These are phyloP conservation scores for Fusarium buxicola DNA, from an alignment of 2,329 filamentous ascomycete species.

Conservation along the genomic window DNA sequence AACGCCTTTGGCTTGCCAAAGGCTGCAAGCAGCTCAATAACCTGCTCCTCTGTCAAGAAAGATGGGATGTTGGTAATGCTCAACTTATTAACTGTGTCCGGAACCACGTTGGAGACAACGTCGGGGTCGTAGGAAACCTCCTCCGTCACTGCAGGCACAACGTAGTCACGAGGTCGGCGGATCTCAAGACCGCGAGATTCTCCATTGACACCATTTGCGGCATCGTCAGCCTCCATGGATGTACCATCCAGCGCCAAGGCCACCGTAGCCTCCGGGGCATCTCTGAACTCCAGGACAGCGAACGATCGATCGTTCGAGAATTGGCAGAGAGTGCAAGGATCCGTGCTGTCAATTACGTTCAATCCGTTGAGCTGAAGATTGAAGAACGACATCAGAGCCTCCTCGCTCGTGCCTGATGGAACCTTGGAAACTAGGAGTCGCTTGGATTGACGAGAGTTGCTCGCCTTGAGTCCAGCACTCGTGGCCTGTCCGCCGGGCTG, in stretches of 20 bases:
- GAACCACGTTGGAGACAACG: slow-evolving; percentile 81
- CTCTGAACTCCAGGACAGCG: slow-evolving; percentile 91
- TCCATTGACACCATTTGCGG: slow-evolving; percentile 64
- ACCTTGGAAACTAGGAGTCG: slow-evolving; percentile 90
- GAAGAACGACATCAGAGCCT: slow-evolving; percentile 85
- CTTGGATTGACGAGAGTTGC: slow-evolving; percentile 93
- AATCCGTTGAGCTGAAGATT: slow-evolving; percentile 97
- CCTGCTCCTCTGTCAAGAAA: slow-evolving; percentile 91
- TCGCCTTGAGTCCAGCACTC: slow-evolving; percentile 86
- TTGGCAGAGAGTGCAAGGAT: slow-evolving; percentile 87
- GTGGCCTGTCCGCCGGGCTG: slow-evolving; percentile 79
- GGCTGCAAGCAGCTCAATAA: slow-evolving; percentile 87
- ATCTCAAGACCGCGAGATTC: slow-evolving; percentile 75
- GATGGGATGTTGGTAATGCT: slow-evolving; percentile 89
- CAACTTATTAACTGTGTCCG: slow-evolving; percentile 95
- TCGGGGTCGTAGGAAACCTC: slow-evolving; percentile 80
- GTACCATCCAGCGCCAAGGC: slow-evolving; percentile 92
- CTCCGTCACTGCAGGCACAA: slow-evolving; percentile 83
- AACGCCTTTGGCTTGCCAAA: slow-evolving; percentile 97
- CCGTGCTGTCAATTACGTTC: slow-evolving; percentile 85
- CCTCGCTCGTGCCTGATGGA: slow-evolving; percentile 78
- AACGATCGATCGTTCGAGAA: slow-evolving; percentile 83
- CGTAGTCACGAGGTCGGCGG: slow-evolving; percentile 94
- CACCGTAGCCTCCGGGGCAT: slow-evolving; percentile 87
- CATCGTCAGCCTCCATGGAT: slow-evolving; percentile 81